Evolutionary conservation across 495 filamentous ascomycete genomes (phyloP).

Genomic region (Penicillium nucicola): DNA sequence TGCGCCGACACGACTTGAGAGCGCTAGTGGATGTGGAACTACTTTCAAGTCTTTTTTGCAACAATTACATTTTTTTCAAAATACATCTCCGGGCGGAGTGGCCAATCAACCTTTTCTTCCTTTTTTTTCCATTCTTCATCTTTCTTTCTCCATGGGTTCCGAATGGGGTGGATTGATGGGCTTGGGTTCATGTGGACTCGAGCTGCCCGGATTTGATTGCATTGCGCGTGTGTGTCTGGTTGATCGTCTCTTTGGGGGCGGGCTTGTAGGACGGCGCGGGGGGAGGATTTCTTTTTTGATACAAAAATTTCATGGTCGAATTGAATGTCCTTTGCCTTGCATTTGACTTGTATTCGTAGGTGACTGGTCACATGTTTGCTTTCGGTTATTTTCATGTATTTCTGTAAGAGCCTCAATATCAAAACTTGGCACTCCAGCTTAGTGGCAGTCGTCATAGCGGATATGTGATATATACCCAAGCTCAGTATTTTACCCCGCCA

Average conservation of each 20-base stretch:
- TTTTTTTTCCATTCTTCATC: not conserved
- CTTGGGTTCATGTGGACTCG: not conserved
- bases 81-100: too few species aligned
- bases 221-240: not conserved
- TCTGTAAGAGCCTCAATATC: not conserved
- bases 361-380: too few species aligned
- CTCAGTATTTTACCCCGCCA: not conserved
- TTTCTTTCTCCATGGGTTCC: conserved; percentile 1
- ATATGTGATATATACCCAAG: not conserved
- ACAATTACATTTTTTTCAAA: not conserved
- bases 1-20: conserved; percentile 9
- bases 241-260: conserved; percentile 5
- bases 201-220: not conserved
- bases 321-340: conserved; percentile 26
- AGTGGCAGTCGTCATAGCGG: not conserved
- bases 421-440: not conserved
- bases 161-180: conserved; percentile 2
- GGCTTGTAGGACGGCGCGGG: conserved; percentile 12
- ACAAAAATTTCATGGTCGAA: conserved; percentile 33
- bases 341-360: not conserved
- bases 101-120: not conserved
- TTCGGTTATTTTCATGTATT: too few species aligned
- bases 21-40: conserved; percentile 26
- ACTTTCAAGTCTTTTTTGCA: conserved; percentile 12
- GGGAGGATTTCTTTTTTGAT: conserved; percentile 20